A percentile compares a stretch with the other conserved stretches of the same genome.
Conservation (phyloP, 192 early-diverging fungal genomes). For the Chytriomyces confervae region DNA sequence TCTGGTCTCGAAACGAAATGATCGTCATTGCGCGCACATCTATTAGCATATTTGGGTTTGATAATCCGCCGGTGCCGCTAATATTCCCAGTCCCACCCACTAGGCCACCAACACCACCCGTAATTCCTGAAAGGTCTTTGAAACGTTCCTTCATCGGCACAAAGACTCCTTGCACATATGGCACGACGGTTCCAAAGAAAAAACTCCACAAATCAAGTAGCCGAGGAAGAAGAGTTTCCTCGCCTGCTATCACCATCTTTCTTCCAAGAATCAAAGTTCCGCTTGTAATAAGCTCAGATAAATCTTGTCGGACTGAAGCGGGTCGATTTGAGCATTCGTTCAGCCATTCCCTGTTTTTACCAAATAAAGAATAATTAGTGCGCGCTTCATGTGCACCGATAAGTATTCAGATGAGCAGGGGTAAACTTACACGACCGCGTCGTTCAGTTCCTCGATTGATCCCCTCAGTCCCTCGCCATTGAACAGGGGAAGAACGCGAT, state of each 20-base stretch:
- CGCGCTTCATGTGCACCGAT: constrained; percentile 47
- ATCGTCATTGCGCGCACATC: constrained; percentile 70
- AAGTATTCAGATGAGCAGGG: constrained; percentile 35
- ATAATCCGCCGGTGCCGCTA: constrained; percentile 43
- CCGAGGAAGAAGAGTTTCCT: constrained; percentile 69
- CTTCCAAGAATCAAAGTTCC: constrained; percentile 73
- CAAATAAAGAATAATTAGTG: background rate
- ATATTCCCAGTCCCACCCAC: constrained; percentile 32
- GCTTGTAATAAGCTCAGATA: constrained; percentile 61
- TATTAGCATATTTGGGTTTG: constrained; percentile 33
- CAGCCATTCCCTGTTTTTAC: constrained; percentile 21
- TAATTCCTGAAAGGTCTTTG: constrained; percentile 35
- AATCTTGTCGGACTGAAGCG: constrained; percentile 57
- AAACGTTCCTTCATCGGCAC: constrained; percentile 62
- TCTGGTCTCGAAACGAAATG: constrained; percentile 68
- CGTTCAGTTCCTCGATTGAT: constrained; percentile 84
- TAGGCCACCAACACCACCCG: constrained; percentile 27
- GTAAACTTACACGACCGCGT: constrained; percentile 67
- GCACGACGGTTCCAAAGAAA: constrained; percentile 80
- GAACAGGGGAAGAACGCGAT: constrained; percentile 82
- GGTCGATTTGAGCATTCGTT: constrained; percentile 24
- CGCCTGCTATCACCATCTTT: constrained; percentile 67
- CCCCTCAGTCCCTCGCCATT: constrained; percentile 83
- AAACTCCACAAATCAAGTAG: constrained; percentile 81
- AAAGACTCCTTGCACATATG: constrained; percentile 87